phyloP scores from a whole-genome alignment of 805 yeast species.

The Candida coquimbonensis region DNA sequence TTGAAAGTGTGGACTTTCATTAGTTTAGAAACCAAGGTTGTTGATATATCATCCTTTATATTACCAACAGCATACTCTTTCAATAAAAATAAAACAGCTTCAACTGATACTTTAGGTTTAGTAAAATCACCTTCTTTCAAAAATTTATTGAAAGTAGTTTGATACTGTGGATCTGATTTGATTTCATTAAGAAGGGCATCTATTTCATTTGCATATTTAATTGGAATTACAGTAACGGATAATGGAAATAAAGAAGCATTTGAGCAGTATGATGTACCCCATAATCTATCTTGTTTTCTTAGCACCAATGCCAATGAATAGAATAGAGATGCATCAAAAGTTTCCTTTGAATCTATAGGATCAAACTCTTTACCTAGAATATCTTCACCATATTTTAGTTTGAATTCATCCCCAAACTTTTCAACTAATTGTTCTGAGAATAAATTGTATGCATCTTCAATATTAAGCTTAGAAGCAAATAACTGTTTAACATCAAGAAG shows the following conservation, averaged over 20 bases:
- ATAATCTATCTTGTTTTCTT: conserved; percentile 40
- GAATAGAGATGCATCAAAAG: conserved; percentile 23
- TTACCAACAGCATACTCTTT: conserved; percentile 53
- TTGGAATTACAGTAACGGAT: conserved; percentile 38
- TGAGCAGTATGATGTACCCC: conserved; percentile 32
- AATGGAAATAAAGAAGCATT: conserved; percentile 31
- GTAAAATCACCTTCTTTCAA: conserved; percentile 9
- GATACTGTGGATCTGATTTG: conserved; percentile 20
- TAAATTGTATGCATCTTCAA: conserved; percentile 23
- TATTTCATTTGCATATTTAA: conserved; percentile 28
- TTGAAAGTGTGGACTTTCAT: conserved; percentile 26
- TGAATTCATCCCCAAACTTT: conserved; percentile 22
- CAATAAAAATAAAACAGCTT: conserved; percentile 38
- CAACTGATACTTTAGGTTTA: conserved; percentile 12
- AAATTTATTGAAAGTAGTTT: conserved; percentile 21
- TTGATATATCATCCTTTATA: conserved; percentile 37
- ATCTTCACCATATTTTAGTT: conserved; percentile 13
- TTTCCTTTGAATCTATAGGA: background rate
- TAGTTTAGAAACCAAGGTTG: conserved; percentile 39
- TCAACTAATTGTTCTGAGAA: conserved; percentile 13
- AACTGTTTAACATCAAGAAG: conserved; percentile 21
- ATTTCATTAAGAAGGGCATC: conserved; percentile 24
- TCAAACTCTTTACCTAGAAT: conserved; percentile 16
- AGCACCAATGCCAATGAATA: conserved; percentile 44
- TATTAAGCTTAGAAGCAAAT: conserved; percentile 7